phyloP scores from a whole-genome alignment of 179 eudicot genomes.

The Sideroxylon spinosum region DNA sequence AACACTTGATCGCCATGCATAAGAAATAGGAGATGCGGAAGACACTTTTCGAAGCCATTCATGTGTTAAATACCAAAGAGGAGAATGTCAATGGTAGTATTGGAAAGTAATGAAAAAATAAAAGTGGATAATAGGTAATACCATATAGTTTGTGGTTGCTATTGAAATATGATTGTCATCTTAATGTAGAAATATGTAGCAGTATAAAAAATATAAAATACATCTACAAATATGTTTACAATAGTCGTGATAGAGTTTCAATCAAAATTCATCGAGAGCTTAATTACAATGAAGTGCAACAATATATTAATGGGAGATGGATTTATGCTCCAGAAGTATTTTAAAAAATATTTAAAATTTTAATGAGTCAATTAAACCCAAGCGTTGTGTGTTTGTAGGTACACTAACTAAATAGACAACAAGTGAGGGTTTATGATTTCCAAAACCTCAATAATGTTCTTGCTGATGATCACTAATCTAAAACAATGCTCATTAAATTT shows the following conservation, averaged over 20 bases:
- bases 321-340: background rate
- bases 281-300: background rate
- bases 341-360: too few relatives aligned
- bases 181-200: background rate
- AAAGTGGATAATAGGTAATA: background rate
- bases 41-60: constrained; percentile 11
- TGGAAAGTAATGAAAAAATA: background rate
- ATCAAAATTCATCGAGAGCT: background rate
- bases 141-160: background rate
- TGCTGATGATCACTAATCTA: background rate
- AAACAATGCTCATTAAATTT: background rate
- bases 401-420: background rate
- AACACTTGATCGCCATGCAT: constrained; percentile 10
- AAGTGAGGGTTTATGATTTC: background rate
- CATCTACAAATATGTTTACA: background rate
- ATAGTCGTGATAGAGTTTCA: background rate
- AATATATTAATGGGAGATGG: background rate
- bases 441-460: background rate
- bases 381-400: background rate
- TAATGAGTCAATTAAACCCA: background rate
- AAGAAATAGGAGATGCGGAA: background rate
- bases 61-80: background rate
- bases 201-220: background rate
- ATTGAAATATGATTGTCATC: background rate
- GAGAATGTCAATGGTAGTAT: background rate